These are phyloP conservation scores for Zangia roseola DNA, from an alignment of 768 basidiomycete genomes.

Conservation along the genomic window DNA sequence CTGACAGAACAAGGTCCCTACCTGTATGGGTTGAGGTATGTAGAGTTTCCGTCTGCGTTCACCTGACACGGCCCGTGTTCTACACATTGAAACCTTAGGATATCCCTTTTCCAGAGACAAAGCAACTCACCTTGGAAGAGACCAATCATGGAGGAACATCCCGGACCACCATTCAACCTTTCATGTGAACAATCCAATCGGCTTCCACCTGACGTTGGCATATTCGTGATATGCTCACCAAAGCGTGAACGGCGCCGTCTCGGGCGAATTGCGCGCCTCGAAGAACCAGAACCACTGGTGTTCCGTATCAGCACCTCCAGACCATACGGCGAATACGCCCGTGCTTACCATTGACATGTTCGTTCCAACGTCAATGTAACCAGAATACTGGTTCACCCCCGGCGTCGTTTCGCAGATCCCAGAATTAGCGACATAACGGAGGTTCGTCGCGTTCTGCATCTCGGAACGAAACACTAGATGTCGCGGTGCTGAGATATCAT, in stretches of 20 bases:
- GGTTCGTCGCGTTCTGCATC: constrained; percentile 21
- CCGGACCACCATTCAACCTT: constrained; percentile 61
- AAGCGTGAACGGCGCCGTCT: constrained; percentile 63
- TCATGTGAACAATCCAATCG: constrained; percentile 1
- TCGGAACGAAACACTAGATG: constrained; percentile 14
- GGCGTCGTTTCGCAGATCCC: constrained; percentile 68
- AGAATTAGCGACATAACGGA: constrained; percentile 56
- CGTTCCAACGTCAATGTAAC: constrained; percentile 56
- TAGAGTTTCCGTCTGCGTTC: constrained; percentile 50
- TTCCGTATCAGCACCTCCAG: constrained; percentile 2
- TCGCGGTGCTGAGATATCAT: neutral
- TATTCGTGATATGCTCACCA: constrained; percentile 39
- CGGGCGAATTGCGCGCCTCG: constrained; percentile 56
- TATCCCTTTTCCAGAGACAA: neutral
- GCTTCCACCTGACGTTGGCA: neutral
- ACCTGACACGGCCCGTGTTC: constrained; percentile 68
- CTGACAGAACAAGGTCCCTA: constrained; percentile 15
- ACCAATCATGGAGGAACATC: constrained; percentile 63
- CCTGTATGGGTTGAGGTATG: constrained; percentile 61
- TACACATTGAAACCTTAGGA: constrained; percentile 13
- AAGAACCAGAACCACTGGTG: constrained; percentile 75
- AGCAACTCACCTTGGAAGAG: constrained; percentile 54
- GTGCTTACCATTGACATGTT: constrained; percentile 57
- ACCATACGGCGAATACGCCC: neutral
- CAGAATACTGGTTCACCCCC: constrained; percentile 56